phyloP scores from a whole-genome alignment of 2,329 filamentous ascomycete genomes.

The Phyllachora maydis region DNA sequence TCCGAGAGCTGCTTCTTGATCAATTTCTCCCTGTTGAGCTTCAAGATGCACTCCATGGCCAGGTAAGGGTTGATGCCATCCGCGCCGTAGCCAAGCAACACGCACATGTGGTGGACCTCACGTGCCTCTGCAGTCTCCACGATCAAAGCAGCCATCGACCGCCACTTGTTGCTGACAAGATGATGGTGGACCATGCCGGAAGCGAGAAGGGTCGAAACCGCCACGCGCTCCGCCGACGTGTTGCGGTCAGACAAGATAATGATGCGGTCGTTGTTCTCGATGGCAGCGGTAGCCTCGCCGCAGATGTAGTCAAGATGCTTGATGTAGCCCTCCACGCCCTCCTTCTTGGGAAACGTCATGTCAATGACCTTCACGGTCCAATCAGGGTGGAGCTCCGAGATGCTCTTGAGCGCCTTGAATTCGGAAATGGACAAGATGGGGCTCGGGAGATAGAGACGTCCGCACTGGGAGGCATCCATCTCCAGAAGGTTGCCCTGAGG shows the following conservation, averaged over 20 bases:
- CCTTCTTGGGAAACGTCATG: conserved; percentile 75
- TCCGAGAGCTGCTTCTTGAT: conserved; percentile 78
- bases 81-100: conserved; percentile 86
- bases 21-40: conserved; percentile 83
- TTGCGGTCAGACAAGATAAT: conserved; percentile 81
- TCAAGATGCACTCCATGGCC: conserved; percentile 88
- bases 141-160: conserved; percentile 68
- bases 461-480: conserved; percentile 81
- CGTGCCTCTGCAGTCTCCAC: conserved; percentile 89
- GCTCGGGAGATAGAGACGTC: conserved; percentile 66
- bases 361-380: conserved; percentile 88
- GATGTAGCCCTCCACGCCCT: conserved; percentile 68
- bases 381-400: conserved; percentile 47
- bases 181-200: conserved; percentile 93
- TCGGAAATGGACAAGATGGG: conserved; percentile 78
- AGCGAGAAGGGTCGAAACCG: conserved; percentile 71
- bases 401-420: conserved; percentile 71
- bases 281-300: conserved; percentile 62
- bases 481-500: conserved; percentile 89
- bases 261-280: conserved; percentile 66
- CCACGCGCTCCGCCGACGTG: conserved; percentile 60
- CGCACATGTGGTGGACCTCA: conserved; percentile 97
- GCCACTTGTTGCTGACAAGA: conserved; percentile 87
- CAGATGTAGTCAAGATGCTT: conserved; percentile 78
- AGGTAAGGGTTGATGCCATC: conserved; percentile 92